Percentiles rank a stretch among this genome's conserved stretches.
Evolutionary conservation across 257 asterid genomes (phyloP).

Genomic region (Fraxinus americana): DNA sequence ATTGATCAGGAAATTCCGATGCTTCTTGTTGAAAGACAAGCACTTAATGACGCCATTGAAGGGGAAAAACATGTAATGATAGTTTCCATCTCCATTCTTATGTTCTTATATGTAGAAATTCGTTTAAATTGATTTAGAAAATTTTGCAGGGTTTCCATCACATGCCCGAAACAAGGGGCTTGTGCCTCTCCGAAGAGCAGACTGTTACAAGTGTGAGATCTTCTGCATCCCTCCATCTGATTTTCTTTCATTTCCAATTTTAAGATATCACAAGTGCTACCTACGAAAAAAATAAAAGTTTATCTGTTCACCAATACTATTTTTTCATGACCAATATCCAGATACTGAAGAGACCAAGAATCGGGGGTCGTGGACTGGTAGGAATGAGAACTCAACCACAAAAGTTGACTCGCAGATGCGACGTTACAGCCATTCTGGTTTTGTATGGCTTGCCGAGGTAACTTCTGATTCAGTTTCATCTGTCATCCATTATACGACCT

Average conservation of each 20-base stretch:
- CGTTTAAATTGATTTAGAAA: conserved; percentile 4
- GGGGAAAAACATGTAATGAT: conserved; percentile 84
- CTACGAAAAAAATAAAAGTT: neutral
- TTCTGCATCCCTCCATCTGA: conserved; percentile 14
- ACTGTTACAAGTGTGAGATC: conserved; percentile 83
- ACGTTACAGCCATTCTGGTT: conserved; percentile 95
- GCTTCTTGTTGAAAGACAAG: conserved; percentile 97
- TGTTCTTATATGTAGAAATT: neutral
- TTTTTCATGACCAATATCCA: conserved; percentile 25
- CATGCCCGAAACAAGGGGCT: conserved; percentile 98
- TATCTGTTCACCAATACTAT: neutral
- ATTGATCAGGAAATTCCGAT: conserved; percentile 87
- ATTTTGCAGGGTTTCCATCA: conserved; percentile 84
- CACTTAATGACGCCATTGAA: conserved; percentile 96
- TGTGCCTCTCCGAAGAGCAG: conserved; percentile 98
- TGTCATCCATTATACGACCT: neutral
- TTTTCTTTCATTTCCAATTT: conserved; percentile 14
- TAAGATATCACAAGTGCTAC: neutral
- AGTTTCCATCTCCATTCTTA: conserved; percentile 1
- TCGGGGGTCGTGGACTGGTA: conserved; percentile 72
- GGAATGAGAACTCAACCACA: conserved; percentile 89
- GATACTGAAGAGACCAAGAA: conserved; percentile 79
- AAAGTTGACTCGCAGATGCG: conserved; percentile 83
- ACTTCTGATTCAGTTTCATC: conserved; percentile 7
- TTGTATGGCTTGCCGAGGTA: conserved; percentile 98